These are phyloP conservation scores for Discostella pseudostelligera DNA, from an alignment of 108 stramenopile species.

Conservation along the genomic window DNA sequence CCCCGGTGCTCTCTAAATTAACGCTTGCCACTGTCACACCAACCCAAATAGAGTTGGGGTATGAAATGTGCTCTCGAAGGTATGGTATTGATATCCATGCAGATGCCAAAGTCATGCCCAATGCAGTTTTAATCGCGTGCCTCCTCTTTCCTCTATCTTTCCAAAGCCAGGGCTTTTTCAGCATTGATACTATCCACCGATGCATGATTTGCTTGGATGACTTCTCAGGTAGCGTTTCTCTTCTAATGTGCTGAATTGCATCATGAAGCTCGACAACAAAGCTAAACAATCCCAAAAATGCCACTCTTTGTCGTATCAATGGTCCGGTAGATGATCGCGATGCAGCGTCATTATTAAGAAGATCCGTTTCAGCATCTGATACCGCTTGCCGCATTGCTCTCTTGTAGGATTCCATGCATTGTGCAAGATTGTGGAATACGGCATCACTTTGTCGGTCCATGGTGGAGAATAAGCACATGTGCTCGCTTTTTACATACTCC, in stretches of 20 bases:
- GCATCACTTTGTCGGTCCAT: background rate
- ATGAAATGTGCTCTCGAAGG: constrained; percentile 38
- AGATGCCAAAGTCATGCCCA: constrained; percentile 48
- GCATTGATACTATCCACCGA: background rate
- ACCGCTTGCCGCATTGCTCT: constrained; percentile 23
- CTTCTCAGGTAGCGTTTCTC: constrained; percentile 9
- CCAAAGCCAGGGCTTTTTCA: constrained; percentile 43
- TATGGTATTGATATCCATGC: constrained; percentile 47
- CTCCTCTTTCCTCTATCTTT: constrained; percentile 29
- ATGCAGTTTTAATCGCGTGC: constrained; percentile 47
- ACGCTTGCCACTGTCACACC: constrained; percentile 54
- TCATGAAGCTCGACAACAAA: constrained; percentile 31
- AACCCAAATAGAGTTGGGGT: constrained; percentile 49
- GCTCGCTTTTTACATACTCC: constrained; percentile 22
- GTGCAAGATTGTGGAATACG: constrained; percentile 7
- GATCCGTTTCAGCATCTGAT: constrained; percentile 10
- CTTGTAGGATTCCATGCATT: constrained; percentile 2
- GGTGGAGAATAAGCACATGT: constrained; percentile 19
- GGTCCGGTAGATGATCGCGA: constrained; percentile 24
- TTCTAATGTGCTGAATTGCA: constrained; percentile 8
- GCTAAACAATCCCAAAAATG: constrained; percentile 31
- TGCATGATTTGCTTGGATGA: background rate
- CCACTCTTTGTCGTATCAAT: constrained; percentile 19
- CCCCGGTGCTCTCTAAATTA: constrained; percentile 44
- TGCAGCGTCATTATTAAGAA: constrained; percentile 11